These are phyloP conservation scores for Stagonosporopsis cucurbitacearum DNA, from an alignment of 2,329 filamentous ascomycete genomes.

Conservation along the genomic window DNA sequence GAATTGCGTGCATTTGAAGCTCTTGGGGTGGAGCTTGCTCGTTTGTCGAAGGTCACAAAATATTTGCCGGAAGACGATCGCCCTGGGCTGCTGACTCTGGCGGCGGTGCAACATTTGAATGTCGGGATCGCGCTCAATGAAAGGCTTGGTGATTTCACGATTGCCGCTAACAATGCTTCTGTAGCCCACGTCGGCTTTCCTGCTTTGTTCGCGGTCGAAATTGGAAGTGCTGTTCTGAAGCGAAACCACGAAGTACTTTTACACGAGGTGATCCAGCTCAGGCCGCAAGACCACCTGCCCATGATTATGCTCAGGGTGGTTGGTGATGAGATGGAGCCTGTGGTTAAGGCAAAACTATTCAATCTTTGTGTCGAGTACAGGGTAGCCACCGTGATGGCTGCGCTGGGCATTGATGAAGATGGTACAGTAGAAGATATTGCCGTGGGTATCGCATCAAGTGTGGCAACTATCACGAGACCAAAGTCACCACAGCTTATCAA, in stretches of 20 bases:
- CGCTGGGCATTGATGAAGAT: conserved; percentile 73
- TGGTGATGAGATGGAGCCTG: conserved; percentile 91
- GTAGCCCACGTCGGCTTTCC: conserved; percentile 77
- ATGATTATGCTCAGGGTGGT: conserved; percentile 90
- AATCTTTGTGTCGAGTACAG: conserved; percentile 89
- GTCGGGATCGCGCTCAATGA: conserved; percentile 69
- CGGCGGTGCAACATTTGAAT: conserved; percentile 68
- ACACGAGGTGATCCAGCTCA: conserved; percentile 60
- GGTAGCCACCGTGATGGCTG: conserved; percentile 79
- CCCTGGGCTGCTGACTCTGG: conserved; percentile 81
- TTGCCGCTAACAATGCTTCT: conserved; percentile 33
- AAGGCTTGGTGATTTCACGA: conserved; percentile 67
- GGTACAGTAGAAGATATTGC: conserved; percentile 72
- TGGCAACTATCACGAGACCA: conserved; percentile 75
- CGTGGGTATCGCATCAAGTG: conserved; percentile 75
- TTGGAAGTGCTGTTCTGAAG: conserved; percentile 66
- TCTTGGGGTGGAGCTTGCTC: conserved; percentile 79
- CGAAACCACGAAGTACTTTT: conserved; percentile 78
- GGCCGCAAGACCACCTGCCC: conserved; percentile 56
- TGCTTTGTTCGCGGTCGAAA: conserved; percentile 77
- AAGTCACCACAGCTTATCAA: conserved; percentile 56
- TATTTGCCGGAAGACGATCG: conserved; percentile 96
- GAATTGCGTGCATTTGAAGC: conserved; percentile 72
- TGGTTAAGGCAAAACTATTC: conserved; percentile 84
- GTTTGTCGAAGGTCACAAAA: conserved; percentile 86